phyloP scores from a whole-genome alignment of 192 early-diverging fungal genomes.

The Powellomyces hirtus region DNA sequence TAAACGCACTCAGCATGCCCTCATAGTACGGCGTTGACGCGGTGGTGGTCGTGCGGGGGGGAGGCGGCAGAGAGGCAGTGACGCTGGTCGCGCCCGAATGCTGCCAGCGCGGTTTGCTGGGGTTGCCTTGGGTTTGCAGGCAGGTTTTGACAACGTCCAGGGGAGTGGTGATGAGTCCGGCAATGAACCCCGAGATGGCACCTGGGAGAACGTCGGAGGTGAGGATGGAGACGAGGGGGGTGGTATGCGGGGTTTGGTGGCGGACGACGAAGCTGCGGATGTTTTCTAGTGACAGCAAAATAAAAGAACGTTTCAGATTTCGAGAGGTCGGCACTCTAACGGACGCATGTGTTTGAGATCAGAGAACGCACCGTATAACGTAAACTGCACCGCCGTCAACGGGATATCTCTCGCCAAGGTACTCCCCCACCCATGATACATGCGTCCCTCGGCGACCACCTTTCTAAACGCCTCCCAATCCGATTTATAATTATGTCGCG shows the following conservation, averaged over 20 bases:
- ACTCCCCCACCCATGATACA: constrained; percentile 43
- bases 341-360: too few species aligned
- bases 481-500: constrained; percentile 70
- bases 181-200: constrained; percentile 26
- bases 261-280: constrained; percentile 6
- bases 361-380: constrained; percentile 33
- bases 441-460: constrained; percentile 1
- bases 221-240: neutral
- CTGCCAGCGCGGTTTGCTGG: constrained; percentile 1
- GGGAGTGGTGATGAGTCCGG: constrained; percentile 39
- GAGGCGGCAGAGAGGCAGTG: neutral
- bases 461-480: constrained; percentile 59
- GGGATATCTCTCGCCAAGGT: constrained; percentile 43
- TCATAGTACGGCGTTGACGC: constrained; percentile 18
- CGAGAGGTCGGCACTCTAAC: too few species aligned
- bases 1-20: constrained; percentile 22
- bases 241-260: neutral
- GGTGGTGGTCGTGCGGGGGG: neutral
- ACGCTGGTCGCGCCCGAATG: neutral
- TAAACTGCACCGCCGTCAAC: constrained; percentile 43
- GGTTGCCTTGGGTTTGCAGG: constrained; percentile 33
- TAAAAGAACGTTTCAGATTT: neutral
- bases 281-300: neutral
- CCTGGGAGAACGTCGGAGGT: constrained; percentile 32
- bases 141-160: constrained; percentile 44